Evolutionary conservation across 1,284 basidiomycete genomes (phyloP).

Genomic region (Cerioporus squamosus): DNA sequence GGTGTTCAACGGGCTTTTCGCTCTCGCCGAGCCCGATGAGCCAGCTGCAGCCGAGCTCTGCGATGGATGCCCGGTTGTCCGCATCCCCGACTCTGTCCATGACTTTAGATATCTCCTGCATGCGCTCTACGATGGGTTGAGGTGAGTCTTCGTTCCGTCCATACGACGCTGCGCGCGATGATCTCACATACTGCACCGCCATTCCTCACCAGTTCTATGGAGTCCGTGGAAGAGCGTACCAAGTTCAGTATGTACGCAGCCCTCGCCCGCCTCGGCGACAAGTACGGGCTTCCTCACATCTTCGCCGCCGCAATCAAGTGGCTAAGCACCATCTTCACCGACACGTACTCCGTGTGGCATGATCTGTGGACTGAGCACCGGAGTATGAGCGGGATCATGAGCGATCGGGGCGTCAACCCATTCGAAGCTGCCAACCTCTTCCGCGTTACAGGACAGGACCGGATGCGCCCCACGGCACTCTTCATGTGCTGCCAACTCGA

Average conservation of each 20-base stretch:
- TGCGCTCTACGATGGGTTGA: constrained; percentile 5
- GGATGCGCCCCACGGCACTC: no score
- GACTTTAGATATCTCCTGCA: constrained; percentile 10
- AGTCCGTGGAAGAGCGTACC: background rate
- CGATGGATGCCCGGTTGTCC: constrained; percentile 10
- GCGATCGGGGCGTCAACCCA: background rate
- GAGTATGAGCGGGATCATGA: background rate
- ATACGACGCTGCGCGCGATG: background rate
- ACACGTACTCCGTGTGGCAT: background rate
- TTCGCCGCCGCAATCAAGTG: background rate
- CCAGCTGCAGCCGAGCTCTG: background rate
- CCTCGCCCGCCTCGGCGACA: constrained; percentile 5
- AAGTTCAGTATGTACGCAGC: constrained; percentile 1
- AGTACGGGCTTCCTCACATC: constrained; percentile 1
- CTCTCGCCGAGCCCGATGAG: constrained; percentile 1
- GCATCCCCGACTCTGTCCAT: constrained; percentile 6
- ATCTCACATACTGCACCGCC: no score
- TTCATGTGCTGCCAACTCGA: no score
- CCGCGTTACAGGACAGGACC: background rate
- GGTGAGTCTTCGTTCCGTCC: background rate
- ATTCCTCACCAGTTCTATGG: no score
- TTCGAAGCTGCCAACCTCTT: constrained; percentile 3
- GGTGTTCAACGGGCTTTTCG: constrained; percentile 8
- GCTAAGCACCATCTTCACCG: background rate
- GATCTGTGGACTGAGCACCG: background rate